Evolutionary conservation across 2,329 filamentous ascomycete species (phyloP), one percentile per base, ranked within the genome.

Genomic region (Cladophialophora immunda): DNA sequence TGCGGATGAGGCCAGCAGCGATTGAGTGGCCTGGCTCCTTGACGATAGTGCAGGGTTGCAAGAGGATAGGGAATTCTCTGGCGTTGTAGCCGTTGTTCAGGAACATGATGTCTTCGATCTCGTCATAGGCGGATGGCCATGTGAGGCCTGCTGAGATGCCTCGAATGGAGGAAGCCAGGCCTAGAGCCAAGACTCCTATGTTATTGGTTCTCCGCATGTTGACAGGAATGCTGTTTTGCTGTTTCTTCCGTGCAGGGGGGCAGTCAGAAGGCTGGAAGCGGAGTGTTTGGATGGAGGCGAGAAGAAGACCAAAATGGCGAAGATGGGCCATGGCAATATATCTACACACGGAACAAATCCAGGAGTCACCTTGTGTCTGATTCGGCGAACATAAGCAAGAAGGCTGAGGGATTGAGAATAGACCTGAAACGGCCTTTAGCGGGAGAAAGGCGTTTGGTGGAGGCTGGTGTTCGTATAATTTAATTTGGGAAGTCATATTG

Each of bases 91-190:
- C 86, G 36, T 81, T 78, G 60, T 85, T 83, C 71, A 89, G 84
- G 73, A 84, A 87, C 80, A 89, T 86, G 70, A 89, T 84, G 75
- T 89, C 87, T 76, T 90, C 87, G 66, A 90, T 78, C 74, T 89
- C 87, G 72, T 90, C 87, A 19, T 82, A 82, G 13, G 81, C 73
- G 1, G 85, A 83, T 1, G 87, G 87, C 87, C 87, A 90, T 72
- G 86, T 89, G 34, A 84, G 85, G 50, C 32, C 50, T 30, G 57
- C 58, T 29, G 59, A 57, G 34, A 34, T 19, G 15, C 30, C 62
- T 15, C 15, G 22, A 30, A 52, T 53, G 47, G 54, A 58, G 30
- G 30, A 34, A 11, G 30, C 52, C 5, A 63, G 36, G n/a, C 61
- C 54, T 11, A 63, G 53, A 15, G 54, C 53, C 22, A 63, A 22